A percentile compares a stretch with the other conserved stretches of the same genome.
Conservation (phyloP, 805 yeast genomes). For the Nakazawaea laoshanensis region DNA sequence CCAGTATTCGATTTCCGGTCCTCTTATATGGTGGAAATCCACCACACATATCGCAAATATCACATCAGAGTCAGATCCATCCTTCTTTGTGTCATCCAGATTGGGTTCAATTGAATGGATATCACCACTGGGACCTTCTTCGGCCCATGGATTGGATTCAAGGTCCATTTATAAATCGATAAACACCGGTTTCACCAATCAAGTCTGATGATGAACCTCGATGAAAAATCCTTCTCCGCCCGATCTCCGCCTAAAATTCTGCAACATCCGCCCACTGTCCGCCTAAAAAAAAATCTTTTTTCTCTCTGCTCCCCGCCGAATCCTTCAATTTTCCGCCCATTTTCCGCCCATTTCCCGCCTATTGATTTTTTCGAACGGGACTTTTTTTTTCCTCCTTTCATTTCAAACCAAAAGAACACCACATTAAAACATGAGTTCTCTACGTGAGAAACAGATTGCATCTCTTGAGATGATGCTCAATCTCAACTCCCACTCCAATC, state of each 20-base stretch:
- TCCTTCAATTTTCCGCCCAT: too few relatives aligned
- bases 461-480: conserved; percentile 78
- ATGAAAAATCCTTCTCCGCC: too few relatives aligned
- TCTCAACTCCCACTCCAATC: conserved; percentile 52
- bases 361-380: too few relatives aligned
- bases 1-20: conserved; percentile 96
- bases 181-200: neutral
- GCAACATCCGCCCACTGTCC: too few relatives aligned
- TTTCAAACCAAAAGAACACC: conserved; percentile 2
- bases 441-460: conserved; percentile 33
- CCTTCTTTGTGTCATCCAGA: too few relatives aligned
- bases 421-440: conserved; percentile 12
- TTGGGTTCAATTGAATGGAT: too few relatives aligned
- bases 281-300: too few relatives aligned
- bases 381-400: neutral
- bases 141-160: conserved; percentile 2
- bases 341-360: too few relatives aligned
- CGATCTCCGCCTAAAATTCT: too few relatives aligned
- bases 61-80: conserved; percentile 21
- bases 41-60: conserved; percentile 84
- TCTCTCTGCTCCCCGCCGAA: too few relatives aligned
- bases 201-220: too few relatives aligned
- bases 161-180: neutral
- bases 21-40: conserved; percentile 85
- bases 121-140: too few relatives aligned